phyloP scores from a whole-genome alignment of 257 asterid species.

The Cruciata laevipes region DNA sequence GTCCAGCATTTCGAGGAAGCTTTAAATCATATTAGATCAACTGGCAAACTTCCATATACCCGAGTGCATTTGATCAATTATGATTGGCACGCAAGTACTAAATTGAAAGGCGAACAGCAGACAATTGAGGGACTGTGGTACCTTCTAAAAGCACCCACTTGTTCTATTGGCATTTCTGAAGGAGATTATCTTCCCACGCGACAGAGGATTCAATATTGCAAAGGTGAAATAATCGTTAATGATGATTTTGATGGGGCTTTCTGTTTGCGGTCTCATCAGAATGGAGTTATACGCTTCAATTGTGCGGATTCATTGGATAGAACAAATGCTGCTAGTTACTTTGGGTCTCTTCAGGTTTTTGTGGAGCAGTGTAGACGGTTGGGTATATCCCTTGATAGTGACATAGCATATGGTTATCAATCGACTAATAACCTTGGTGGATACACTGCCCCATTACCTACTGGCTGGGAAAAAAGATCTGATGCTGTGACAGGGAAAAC shows the following conservation, averaged over 20 bases:
- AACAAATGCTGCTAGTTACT: constrained; percentile 98
- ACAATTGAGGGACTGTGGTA: constrained; percentile 98
- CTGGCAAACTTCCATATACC: constrained; percentile 73
- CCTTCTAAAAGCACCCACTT: constrained; percentile 87
- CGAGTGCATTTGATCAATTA: constrained; percentile 84
- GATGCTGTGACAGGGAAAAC: constrained; percentile 95
- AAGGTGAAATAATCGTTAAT: constrained; percentile 79
- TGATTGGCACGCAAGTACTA: constrained; percentile 98
- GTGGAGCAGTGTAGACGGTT: constrained; percentile 94
- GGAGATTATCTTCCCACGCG: constrained; percentile 93
- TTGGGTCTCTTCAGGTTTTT: constrained; percentile 96
- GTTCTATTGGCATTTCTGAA: constrained; percentile 70
- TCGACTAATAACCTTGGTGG: constrained; percentile 58
- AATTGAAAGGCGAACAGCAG: constrained; percentile 90
- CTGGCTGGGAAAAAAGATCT: constrained; percentile 97
- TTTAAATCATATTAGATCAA: constrained; percentile 60
- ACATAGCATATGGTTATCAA: constrained; percentile 67
- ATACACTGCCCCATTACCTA: constrained; percentile 93
- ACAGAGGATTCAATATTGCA: constrained; percentile 69
- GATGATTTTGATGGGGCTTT: constrained; percentile 86
- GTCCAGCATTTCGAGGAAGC: constrained; percentile 96
- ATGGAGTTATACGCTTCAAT: constrained; percentile 94
- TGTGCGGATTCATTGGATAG: constrained; percentile 99
- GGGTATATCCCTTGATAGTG: constrained; percentile 95
- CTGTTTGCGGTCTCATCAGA: constrained; percentile 96